These are phyloP conservation scores for Candida pseudofarinosa DNA, from an alignment of 805 yeast genomes.

Conservation along the genomic window DNA sequence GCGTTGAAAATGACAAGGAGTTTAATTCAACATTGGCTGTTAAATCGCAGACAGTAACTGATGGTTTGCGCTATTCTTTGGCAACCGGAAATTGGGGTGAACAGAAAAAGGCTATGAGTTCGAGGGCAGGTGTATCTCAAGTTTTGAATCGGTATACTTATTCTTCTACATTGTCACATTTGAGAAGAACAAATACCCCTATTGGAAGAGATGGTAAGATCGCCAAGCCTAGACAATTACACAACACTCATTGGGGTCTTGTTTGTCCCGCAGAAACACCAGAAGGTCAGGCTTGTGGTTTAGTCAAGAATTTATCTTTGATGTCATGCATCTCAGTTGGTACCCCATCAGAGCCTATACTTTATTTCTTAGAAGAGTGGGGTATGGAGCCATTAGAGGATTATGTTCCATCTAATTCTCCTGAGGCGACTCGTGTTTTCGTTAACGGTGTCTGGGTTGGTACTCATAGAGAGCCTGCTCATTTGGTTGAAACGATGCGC, in stretches of 20 bases:
- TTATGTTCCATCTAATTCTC: slow-evolving; percentile 87
- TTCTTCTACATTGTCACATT: slow-evolving; percentile 96
- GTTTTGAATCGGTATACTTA: slow-evolving; percentile 96
- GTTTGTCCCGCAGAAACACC: slow-evolving; percentile 99
- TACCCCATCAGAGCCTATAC: slow-evolving; percentile 91
- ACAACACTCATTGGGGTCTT: slow-evolving; percentile 99
- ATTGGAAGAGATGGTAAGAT: slow-evolving; percentile 99
- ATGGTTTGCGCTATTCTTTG: slow-evolving; percentile 93
- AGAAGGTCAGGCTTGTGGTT: slow-evolving; percentile 99
- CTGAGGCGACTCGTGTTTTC: slow-evolving; percentile 89
- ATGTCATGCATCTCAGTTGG: slow-evolving; percentile 99
- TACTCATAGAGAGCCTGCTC: slow-evolving; percentile 94
- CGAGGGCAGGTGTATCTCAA: slow-evolving; percentile 99
- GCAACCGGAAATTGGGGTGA: slow-evolving; percentile 99
- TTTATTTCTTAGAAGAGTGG: slow-evolving; percentile 94
- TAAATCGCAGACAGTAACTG: slow-evolving; percentile 93
- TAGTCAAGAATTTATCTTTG: slow-evolving; percentile 91
- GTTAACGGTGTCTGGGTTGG: slow-evolving; percentile 99
- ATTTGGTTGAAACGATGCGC: slow-evolving; percentile 84
- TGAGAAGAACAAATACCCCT: slow-evolving; percentile 98
- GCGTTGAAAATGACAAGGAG: slow-evolving; percentile 96
- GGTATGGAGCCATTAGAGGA: slow-evolving; percentile 98
- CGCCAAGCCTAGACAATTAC: slow-evolving; percentile 98
- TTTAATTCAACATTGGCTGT: slow-evolving; percentile 95
- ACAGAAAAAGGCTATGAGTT: slow-evolving; percentile 97